These are phyloP conservation scores for Ascochyta rabiei DNA, from an alignment of 2,329 filamentous ascomycete genomes.

Conservation along the genomic window DNA sequence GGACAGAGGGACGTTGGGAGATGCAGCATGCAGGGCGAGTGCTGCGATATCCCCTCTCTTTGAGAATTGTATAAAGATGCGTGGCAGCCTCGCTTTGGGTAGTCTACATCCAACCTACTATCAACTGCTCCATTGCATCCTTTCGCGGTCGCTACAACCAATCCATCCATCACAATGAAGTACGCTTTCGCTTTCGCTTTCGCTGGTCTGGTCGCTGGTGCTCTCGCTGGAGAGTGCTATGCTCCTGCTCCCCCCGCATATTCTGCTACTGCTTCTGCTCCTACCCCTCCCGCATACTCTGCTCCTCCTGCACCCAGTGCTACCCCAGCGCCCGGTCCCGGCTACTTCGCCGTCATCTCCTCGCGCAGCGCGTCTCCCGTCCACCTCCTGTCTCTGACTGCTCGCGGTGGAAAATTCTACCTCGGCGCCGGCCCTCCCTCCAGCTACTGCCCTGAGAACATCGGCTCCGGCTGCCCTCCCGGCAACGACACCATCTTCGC, in stretches of 20 bases:
- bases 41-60: not conserved
- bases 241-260: conserved; percentile 5
- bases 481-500: conserved; percentile 56
- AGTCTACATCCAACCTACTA: not conserved
- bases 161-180: conserved; percentile 39
- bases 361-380: conserved; percentile 56
- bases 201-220: conserved; percentile 35
- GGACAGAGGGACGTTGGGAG: not conserved
- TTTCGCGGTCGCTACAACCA: not conserved
- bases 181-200: conserved; percentile 36
- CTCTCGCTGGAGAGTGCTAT: conserved; percentile 25
- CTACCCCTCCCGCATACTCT: not conserved
- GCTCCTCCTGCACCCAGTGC: conserved; percentile 5
- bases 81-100: conserved; percentile 1
- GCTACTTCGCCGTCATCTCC: conserved; percentile 53
- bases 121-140: not conserved
- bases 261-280: not conserved
- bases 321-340: conserved; percentile 4
- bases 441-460: conserved; percentile 56
- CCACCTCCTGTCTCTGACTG: conserved; percentile 56
- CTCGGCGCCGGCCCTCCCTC: conserved; percentile 55
- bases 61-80: conserved; percentile 6
- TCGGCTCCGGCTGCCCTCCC: conserved; percentile 52
- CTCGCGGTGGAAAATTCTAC: conserved; percentile 57
- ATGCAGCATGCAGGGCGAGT: not conserved